Evolutionary conservation across 176 grass and related monocot species (phyloP).

Genomic region (Ananas comosus): DNA sequence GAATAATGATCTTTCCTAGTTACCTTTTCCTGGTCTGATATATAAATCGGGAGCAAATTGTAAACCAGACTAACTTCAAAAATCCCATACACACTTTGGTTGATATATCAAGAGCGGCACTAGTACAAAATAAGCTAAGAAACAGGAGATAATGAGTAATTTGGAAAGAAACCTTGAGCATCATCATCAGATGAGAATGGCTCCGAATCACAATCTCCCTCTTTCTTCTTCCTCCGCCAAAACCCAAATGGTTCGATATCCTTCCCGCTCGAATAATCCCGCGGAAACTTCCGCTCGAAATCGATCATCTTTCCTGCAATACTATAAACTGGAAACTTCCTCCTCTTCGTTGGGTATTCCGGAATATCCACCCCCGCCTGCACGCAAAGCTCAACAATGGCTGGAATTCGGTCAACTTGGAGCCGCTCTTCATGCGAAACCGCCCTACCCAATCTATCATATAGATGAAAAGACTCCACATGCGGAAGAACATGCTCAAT

Average conservation of each 20-base stretch:
- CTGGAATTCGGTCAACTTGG: constrained; percentile 20
- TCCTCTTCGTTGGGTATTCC: constrained; percentile 22
- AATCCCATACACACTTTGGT: not conserved
- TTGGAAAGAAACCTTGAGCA: constrained; percentile 10
- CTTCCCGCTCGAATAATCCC: constrained; percentile 14
- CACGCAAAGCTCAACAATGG: constrained; percentile 20
- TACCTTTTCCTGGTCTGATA: no score
- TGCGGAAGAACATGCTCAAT: constrained; percentile 19
- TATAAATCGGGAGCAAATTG: not conserved
- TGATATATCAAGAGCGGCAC: not conserved
- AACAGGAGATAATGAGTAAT: not conserved
- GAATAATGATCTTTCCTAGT: no score
- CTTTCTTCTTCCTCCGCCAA: constrained; percentile 17
- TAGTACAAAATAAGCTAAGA: not conserved
- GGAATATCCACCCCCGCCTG: constrained; percentile 18
- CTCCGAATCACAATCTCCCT: not conserved
- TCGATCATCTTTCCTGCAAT: constrained; percentile 24
- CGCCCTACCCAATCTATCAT: constrained; percentile 24
- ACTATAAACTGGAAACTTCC: constrained; percentile 19
- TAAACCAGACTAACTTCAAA: not conserved
- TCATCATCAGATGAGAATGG: not conserved
- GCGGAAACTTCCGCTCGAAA: constrained; percentile 23
- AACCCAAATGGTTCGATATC: constrained; percentile 23
- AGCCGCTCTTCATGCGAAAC: constrained; percentile 24
- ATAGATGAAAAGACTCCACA: constrained; percentile 25